These are phyloP conservation scores for Hansfordia pulvinata DNA, from an alignment of 2,329 filamentous ascomycete species.

Conservation along the genomic window DNA sequence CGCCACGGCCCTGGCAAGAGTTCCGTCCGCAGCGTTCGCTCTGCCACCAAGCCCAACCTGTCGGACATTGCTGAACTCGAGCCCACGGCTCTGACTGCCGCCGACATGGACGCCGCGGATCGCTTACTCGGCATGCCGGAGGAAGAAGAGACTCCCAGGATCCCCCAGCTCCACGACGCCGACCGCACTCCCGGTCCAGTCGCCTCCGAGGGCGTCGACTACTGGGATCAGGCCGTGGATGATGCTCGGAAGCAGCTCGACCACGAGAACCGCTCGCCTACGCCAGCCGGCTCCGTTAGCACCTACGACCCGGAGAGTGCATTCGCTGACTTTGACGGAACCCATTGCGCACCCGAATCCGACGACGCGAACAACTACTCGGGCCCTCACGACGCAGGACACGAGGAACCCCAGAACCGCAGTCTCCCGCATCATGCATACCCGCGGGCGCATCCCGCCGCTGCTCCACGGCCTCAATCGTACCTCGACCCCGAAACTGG, in stretches of 20 bases:
- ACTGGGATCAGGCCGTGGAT: constrained; percentile 15
- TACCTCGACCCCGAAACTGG: constrained; percentile 52
- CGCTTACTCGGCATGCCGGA: constrained; percentile 19
- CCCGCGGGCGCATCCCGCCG: constrained; percentile 17
- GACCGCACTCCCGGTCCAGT: constrained; percentile 14
- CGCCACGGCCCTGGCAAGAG: constrained; percentile 41
- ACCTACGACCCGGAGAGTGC: constrained; percentile 51
- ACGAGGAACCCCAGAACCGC: constrained; percentile 8
- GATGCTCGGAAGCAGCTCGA: constrained; percentile 9
- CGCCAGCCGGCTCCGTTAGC: constrained; percentile 39
- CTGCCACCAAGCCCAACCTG: constrained; percentile 32
- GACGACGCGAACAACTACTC: constrained; percentile 14
- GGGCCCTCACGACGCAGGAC: constrained; percentile 8
- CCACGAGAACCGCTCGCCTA: constrained; percentile 23
- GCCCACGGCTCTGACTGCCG: constrained; percentile 32
- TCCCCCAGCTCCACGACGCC: constrained; percentile 11
- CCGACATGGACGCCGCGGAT: constrained; percentile 41
- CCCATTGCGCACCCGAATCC: constrained; percentile 51
- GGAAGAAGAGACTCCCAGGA: constrained; percentile 18
- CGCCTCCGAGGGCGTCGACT: constrained; percentile 10
- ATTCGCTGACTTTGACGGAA: constrained; percentile 73
- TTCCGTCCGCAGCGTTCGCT: constrained; percentile 35
- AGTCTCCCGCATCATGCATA: constrained; percentile 10
- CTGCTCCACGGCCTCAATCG: constrained; percentile 31
- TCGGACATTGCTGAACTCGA: constrained; percentile 45